Evolutionary conservation across 2,329 filamentous ascomycete genomes (phyloP), one percentile per base, ranked within the genome.

Genomic region (Beauveria medogensis): DNA sequence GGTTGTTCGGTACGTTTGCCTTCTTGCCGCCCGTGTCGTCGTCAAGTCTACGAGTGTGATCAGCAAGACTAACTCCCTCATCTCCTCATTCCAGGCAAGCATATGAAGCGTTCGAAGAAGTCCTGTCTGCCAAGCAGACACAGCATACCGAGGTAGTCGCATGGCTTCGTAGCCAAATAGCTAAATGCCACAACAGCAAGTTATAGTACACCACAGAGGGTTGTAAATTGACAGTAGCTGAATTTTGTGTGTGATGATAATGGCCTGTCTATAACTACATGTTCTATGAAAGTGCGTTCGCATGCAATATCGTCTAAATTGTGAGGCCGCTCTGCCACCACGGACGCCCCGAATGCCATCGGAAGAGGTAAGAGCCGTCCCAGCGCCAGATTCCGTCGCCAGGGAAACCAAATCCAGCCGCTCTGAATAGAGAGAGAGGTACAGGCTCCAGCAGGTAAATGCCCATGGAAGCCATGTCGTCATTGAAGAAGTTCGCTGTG

Each of bases 371-470:
- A 24, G 79, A 72, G 37, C 77, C 70, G 64, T 80, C 78, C 83
- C 87, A 91, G 67, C 89, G 83, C 83, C 84, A 90, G 79, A 84
- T 87, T 1, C 79, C 74, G 67, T 89, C 85, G 0, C 81, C 83
- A 20, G 78, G 72, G 1, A 76, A 75, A 0, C 88, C 89, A 40
- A 87, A 76, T 0, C 89, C 87, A 18, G 92, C 40, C 2, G 80
- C 82, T 28, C 91, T 79, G n/a, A 92, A 69, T 1, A 81, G 69
- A 59, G 90, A 95, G 9, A 93, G 65, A 0, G 92, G 91, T n/a
- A 96, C 74, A 0, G 91, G 91, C 72, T 97, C 91, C 63, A 85
- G 85, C 16, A 95, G 73, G 89, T 90, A 96, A 0, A 96, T 68
- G 0, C 90, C 91, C 1, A 85, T 82, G 12, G 81, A 78, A 0